Conservation (phyloP, 192 early-diverging fungal species). For the Lobosporangium transversale region DNA sequence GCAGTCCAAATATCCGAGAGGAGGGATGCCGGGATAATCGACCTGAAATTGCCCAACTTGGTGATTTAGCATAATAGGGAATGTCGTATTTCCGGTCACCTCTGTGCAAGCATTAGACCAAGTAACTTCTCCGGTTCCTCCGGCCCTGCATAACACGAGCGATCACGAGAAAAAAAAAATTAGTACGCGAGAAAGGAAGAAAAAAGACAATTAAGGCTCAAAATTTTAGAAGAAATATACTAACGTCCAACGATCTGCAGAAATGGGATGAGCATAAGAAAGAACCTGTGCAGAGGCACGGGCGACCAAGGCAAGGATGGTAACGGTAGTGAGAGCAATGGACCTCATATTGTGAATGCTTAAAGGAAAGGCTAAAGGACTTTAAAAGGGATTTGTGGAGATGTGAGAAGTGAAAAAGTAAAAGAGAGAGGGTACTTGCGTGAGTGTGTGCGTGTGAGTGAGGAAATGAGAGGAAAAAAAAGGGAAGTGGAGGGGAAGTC, state of each 20-base stretch:
- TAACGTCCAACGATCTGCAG: slow-evolving; percentile 23
- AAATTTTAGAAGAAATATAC: background rate
- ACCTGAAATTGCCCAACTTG: slow-evolving; percentile 19
- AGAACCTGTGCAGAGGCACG: slow-evolving; percentile 23
- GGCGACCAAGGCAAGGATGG: slow-evolving; percentile 28
- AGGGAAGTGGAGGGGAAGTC: no score
- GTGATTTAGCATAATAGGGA: slow-evolving; percentile 23
- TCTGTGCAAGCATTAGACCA: slow-evolving; percentile 25
- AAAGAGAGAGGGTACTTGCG: slow-evolving; percentile 4
- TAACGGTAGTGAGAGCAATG: background rate
- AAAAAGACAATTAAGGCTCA: background rate
- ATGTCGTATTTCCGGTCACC: slow-evolving; percentile 26
- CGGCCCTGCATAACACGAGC: no score
- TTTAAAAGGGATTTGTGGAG: background rate
- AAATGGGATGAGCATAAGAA: slow-evolving; percentile 17
- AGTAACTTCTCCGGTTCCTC: slow-evolving; percentile 11
- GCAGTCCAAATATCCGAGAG: slow-evolving; percentile 36
- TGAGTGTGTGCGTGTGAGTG: no score
- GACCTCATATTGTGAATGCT: slow-evolving; percentile 16
- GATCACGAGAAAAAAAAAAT: no score
- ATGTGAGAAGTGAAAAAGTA: background rate
- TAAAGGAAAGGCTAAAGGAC: background rate
- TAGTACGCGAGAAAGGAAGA: background rate
- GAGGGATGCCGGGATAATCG: slow-evolving; percentile 6
- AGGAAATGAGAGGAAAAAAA: no score